Evolutionary conservation across 306 rosid genomes (phyloP).

Genomic region (Quercus robur): DNA sequence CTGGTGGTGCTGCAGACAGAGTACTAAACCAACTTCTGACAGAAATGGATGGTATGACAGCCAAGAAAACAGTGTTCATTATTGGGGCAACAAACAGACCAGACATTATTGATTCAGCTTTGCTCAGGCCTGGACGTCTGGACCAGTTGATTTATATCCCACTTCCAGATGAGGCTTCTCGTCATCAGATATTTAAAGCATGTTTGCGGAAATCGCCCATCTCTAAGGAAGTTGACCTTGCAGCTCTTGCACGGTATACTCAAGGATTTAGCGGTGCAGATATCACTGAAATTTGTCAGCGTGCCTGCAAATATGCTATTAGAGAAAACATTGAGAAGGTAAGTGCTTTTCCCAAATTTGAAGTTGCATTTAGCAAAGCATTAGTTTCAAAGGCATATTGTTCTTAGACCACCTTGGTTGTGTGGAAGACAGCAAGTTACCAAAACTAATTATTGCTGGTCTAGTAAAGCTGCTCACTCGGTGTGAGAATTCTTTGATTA

Average conservation of each 20-base stretch:
- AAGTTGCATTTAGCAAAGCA: neutral
- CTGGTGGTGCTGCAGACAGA: conserved; percentile 74
- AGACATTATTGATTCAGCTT: conserved; percentile 67
- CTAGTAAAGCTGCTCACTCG: neutral
- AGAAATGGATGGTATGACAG: conserved; percentile 77
- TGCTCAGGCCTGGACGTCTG: conserved; percentile 70
- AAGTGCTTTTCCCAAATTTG: neutral
- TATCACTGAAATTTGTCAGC: conserved; percentile 70
- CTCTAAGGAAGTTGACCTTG: conserved; percentile 51
- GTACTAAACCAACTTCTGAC: conserved; percentile 73
- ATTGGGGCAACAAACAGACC: conserved; percentile 77
- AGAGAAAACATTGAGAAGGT: conserved; percentile 73
- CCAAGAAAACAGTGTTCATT: conserved; percentile 67
- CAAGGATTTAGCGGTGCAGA: conserved; percentile 73
- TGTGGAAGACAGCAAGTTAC: neutral
- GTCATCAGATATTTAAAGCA: conserved; percentile 68
- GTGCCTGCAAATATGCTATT: conserved; percentile 72
- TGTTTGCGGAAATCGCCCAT: conserved; percentile 70
- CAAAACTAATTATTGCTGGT: neutral
- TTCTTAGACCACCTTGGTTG: neutral
- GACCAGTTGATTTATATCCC: conserved; percentile 71
- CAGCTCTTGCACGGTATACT: conserved; percentile 52
- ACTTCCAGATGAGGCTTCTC: conserved; percentile 58
- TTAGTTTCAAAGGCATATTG: neutral
- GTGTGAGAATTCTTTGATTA: neutral